These are phyloP conservation scores for Boletus bicolor DNA, from an alignment of 768 basidiomycete genomes.

Conservation along the genomic window DNA sequence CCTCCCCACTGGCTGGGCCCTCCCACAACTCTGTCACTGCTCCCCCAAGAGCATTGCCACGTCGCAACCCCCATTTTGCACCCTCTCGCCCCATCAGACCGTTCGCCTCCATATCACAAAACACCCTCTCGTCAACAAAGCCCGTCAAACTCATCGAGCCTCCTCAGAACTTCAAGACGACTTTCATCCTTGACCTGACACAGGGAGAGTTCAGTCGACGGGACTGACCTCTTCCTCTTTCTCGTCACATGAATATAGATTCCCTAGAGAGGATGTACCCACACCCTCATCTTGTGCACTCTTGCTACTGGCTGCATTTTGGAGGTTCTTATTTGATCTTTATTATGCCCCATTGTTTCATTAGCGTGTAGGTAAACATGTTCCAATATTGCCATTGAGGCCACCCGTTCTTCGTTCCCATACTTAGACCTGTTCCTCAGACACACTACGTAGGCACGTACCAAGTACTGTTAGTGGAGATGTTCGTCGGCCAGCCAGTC, in stretches of 20 bases:
- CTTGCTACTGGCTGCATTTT: background rate
- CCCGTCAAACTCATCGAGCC: slow-evolving; percentile 77
- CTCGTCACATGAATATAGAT: background rate
- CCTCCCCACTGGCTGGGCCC: slow-evolving; percentile 60
- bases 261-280: background rate
- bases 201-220: slow-evolving; percentile 80
- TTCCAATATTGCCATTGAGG: slow-evolving; percentile 14
- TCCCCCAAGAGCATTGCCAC: slow-evolving; percentile 34
- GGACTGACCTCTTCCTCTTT: slow-evolving; percentile 34
- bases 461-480: slow-evolving; percentile 1
- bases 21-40: slow-evolving; percentile 32
- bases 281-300: background rate
- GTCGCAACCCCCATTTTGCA: slow-evolving; percentile 55
- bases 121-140: slow-evolving; percentile 34
- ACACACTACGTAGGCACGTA: background rate
- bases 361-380: slow-evolving; percentile 14
- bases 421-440: background rate
- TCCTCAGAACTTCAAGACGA: slow-evolving; percentile 64
- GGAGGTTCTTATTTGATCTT: slow-evolving; percentile 22
- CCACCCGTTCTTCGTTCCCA: background rate
- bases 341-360: slow-evolving; percentile 21
- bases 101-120: slow-evolving; percentile 57
- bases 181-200: slow-evolving; percentile 76
- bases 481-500: background rate
- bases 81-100: slow-evolving; percentile 75